These are phyloP conservation scores for Ceratocystis eucalypticola DNA, from an alignment of 2,329 filamentous ascomycete species.

Conservation along the genomic window DNA sequence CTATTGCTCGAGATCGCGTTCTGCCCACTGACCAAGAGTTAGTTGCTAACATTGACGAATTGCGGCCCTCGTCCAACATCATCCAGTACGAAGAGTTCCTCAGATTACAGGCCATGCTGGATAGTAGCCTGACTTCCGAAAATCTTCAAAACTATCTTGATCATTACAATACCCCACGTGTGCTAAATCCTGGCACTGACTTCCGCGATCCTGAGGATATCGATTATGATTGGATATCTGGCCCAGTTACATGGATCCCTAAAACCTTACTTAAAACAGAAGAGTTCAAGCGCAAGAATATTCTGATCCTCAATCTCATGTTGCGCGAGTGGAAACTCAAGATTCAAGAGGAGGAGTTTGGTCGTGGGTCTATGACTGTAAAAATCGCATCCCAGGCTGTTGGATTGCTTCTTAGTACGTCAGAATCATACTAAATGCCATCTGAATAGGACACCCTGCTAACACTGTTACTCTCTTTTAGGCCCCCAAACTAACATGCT, in stretches of 20 bases:
- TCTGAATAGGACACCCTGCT: not conserved
- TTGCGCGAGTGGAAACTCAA: conserved; percentile 38
- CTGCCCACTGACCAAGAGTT: conserved; percentile 28
- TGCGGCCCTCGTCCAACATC: conserved; percentile 31
- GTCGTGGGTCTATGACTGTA: conserved; percentile 31
- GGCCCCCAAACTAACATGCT: conserved; percentile 21
- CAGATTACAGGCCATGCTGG: conserved; percentile 29
- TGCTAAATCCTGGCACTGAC: conserved; percentile 8
- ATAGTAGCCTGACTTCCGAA: conserved; percentile 33
- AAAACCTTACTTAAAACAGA: conserved; percentile 17
- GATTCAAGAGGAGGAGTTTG: conserved; percentile 33
- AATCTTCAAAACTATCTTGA: conserved; percentile 36
- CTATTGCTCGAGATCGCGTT: conserved; percentile 24
- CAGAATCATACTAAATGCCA: not conserved
- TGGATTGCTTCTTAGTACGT: conserved; percentile 34
- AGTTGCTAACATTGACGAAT: conserved; percentile 34
- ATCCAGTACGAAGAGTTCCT: conserved; percentile 32
- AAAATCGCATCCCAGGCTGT: conserved; percentile 31
- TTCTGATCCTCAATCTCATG: conserved; percentile 33
- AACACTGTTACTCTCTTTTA: not conserved
- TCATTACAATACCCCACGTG: conserved; percentile 3
- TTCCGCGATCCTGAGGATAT: conserved; percentile 14
- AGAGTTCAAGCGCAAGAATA: conserved; percentile 28
- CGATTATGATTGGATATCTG: conserved; percentile 32
- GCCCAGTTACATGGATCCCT: conserved; percentile 33